These are phyloP conservation scores for Yamadazyma conglobata DNA, from an alignment of 1,139 yeast genomes.

Conservation along the genomic window DNA sequence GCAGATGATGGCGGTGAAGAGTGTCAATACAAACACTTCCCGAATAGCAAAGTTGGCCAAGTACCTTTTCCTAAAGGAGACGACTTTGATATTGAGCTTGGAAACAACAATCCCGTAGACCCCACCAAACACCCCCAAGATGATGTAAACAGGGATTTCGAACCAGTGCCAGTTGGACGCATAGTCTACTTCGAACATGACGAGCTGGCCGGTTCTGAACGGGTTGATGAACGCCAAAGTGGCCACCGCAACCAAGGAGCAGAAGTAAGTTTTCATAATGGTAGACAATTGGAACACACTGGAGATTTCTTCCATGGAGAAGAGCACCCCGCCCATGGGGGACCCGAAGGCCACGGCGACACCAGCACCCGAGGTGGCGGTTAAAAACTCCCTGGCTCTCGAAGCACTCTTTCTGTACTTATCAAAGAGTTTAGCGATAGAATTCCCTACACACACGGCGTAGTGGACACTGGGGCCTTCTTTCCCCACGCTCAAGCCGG, in stretches of 20 bases:
- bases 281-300: constrained; percentile 71
- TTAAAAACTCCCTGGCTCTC: constrained; percentile 53
- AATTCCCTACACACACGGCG: constrained; percentile 78
- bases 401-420: constrained; percentile 45
- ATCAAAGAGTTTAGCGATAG: constrained; percentile 52
- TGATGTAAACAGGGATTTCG: constrained; percentile 75
- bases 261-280: constrained; percentile 88
- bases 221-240: constrained; percentile 79
- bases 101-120: constrained; percentile 81
- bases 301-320: constrained; percentile 73
- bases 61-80: constrained; percentile 71
- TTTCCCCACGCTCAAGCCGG: constrained; percentile 78
- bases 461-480: constrained; percentile 88
- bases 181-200: constrained; percentile 83
- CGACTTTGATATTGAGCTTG: constrained; percentile 73
- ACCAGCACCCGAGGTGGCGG: constrained; percentile 66
- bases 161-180: constrained; percentile 83
- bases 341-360: constrained; percentile 74
- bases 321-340: constrained; percentile 71
- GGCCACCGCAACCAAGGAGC: constrained; percentile 84
- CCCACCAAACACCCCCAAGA: constrained; percentile 90
- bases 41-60: constrained; percentile 55
- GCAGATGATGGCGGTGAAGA: constrained; percentile 71
- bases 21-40: constrained; percentile 68
- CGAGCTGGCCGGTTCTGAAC: constrained; percentile 90